Percentiles rank a stretch among this genome's conserved stretches.
Conservation (phyloP, 345 rosid genomes). For the Eutrema heterophyllum region DNA sequence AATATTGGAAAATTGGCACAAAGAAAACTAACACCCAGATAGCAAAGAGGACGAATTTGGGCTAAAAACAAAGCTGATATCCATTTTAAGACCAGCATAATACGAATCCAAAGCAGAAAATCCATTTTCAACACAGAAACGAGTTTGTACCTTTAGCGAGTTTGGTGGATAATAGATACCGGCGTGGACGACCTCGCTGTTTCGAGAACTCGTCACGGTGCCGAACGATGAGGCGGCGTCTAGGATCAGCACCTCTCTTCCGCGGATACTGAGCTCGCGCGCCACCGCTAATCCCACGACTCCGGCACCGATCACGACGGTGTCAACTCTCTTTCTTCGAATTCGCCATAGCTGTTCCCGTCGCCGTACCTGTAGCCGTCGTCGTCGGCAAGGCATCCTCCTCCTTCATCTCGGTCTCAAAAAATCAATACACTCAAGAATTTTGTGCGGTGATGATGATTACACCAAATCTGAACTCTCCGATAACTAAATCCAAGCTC, state of each 20-base stretch:
- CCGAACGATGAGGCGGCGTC: slow-evolving; percentile 86
- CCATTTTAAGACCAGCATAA: not conserved
- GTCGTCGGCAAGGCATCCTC: slow-evolving; percentile 48
- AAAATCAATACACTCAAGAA: not conserved
- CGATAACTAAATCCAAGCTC: not conserved
- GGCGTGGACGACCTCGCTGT: slow-evolving; percentile 91
- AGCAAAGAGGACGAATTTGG: not conserved
- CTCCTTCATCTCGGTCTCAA: slow-evolving; percentile 54
- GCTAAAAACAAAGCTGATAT: not conserved
- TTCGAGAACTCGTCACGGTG: slow-evolving; percentile 74
- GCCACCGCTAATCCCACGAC: slow-evolving; percentile 81
- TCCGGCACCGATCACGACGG: slow-evolving; percentile 92
- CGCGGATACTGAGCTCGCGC: slow-evolving; percentile 53
- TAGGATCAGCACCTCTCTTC: slow-evolving; percentile 68
- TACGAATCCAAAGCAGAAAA: not conserved
- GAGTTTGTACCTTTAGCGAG: slow-evolving; percentile 62
- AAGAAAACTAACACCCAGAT: not conserved
- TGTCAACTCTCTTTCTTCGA: slow-evolving; percentile 66
- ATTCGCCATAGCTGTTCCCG: slow-evolving; percentile 24
- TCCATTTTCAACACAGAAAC: not conserved
- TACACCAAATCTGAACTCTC: not conserved
- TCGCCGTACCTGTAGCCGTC: slow-evolving; percentile 26
- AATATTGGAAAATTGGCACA: not conserved
- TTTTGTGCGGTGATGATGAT: not conserved
- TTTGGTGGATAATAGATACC: slow-evolving; percentile 82